Conservation (phyloP, 129 eudicot genomes). For the Kitagawia praeruptora region DNA sequence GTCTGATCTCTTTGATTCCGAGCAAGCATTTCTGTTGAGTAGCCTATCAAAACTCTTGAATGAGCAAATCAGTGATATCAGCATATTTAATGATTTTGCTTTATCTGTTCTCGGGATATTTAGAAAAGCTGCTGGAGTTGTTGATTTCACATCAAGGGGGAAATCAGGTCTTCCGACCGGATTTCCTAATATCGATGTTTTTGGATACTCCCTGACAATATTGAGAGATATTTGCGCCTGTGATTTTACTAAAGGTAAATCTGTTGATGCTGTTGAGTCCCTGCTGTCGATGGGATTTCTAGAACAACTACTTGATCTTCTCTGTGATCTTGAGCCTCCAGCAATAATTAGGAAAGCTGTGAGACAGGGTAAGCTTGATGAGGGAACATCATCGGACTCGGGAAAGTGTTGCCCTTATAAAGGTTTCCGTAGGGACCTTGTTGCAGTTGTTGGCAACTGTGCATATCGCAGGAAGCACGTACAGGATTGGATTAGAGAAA, state of each 20-base stretch:
- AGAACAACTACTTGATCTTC: conserved; percentile 42
- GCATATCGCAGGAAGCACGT: conserved; percentile 45
- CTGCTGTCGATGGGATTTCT: conserved; percentile 54
- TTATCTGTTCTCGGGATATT: conserved; percentile 32
- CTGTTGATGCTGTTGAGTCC: conserved; percentile 26
- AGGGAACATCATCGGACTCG: conserved; percentile 16
- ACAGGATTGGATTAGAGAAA: conserved; percentile 59
- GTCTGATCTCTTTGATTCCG: conserved; percentile 29
- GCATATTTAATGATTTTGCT: conserved; percentile 37
- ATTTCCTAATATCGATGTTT: conserved; percentile 36
- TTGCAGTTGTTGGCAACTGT: conserved; percentile 70
- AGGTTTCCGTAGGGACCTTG: conserved; percentile 78
- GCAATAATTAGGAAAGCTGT: conserved; percentile 45
- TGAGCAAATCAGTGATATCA: conserved; percentile 42
- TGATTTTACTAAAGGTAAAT: conserved; percentile 19
- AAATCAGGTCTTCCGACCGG: conserved; percentile 56
- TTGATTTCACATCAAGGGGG: conserved; percentile 33
- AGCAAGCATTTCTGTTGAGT: conserved; percentile 56
- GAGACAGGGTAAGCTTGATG: conserved; percentile 21
- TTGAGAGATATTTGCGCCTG: conserved; percentile 67
- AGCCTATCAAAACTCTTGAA: conserved; percentile 57
- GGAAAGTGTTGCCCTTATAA: conserved; percentile 60
- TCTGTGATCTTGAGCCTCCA: conserved; percentile 72
- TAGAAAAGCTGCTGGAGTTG: conserved; percentile 24
- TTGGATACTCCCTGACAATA: conserved; percentile 67